These are phyloP conservation scores for Polymyxa betae DNA, from an alignment of 208 protist genomes.

Conservation along the genomic window DNA sequence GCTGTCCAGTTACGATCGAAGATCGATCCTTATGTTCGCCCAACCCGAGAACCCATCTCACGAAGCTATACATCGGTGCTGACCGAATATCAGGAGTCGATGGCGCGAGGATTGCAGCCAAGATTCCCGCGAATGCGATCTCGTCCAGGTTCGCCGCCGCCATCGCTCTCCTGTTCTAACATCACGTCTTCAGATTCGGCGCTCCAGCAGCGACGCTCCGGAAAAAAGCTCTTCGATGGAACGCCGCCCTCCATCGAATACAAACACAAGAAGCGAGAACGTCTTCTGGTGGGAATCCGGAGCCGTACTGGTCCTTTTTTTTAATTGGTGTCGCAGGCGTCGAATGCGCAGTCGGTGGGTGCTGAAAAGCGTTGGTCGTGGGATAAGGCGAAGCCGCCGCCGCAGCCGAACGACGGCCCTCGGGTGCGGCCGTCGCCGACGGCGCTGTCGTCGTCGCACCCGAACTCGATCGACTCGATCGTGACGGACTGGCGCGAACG, in stretches of 20 bases:
- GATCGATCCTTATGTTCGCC: neutral
- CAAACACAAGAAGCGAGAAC: neutral
- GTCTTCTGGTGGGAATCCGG: constrained; percentile 11
- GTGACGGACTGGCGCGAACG: neutral
- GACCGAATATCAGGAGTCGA: constrained; percentile 34
- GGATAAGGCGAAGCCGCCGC: too few relatives aligned
- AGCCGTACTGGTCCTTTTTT: neutral
- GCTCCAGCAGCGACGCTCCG: neutral
- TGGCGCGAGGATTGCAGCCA: neutral
- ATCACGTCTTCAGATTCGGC: neutral
- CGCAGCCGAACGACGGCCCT: too few relatives aligned
- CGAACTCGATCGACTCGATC: constrained; percentile 29
- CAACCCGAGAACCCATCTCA: neutral
- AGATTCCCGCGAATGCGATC: neutral
- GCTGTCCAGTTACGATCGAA: neutral
- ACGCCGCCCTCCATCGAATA: constrained; percentile 11
- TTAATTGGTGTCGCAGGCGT: neutral
- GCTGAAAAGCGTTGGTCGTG: neutral
- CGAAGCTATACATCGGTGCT: neutral
- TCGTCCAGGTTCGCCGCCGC: neutral
- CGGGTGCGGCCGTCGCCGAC: neutral
- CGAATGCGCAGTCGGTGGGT: neutral
- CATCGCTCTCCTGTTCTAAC: neutral
- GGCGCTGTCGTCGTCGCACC: neutral
- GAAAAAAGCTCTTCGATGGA: constrained; percentile 43